Base-by-base conservation (phyloP, 2,329 filamentous ascomycete species). In the Hypoxylon sp. region DNA sequence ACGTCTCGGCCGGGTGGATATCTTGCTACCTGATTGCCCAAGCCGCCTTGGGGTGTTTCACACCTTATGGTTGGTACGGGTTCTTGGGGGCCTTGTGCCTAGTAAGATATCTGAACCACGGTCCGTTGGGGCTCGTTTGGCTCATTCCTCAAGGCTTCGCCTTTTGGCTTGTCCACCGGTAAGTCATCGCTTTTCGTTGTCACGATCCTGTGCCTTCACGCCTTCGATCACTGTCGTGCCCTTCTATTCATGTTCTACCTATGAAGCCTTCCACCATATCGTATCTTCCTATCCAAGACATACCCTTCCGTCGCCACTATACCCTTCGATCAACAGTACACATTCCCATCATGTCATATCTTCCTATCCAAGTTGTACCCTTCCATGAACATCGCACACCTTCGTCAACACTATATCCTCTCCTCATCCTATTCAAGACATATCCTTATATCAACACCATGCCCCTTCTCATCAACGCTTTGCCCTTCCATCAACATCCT, bases 21-120 rank as follows among this genome's bases (percentile, higher is more conserved):
- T 12, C 32, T 9, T 9, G 14, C 4, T 63, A 26, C 33, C 48
- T 64, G 55, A 51, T 57, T 1, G 9, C 22, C 14, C 63, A 66
- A 40, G 22, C 36, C 40, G 7, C 40, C 63, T 33, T 60, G 6
- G 48, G 45, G 46, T 6, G 24, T 8, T 57, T 40, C 22, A 63
- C 61, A 26, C 16, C 54, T 14, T 56, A 36, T 16, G 62, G 65
- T 51, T 65, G 61, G 65, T 46, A 16, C 30, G 62, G 18, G 14
- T 53, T 50, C n/a, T 64, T 57, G 56, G 51, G 6, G 12, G 48
- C 42, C 1, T 5, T 30, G 2, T 30, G 8, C 26, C 18, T 40
- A 0, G 3, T 54, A 14, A n/a, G 28, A 20, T 20, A 40, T 24
- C 22, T 30, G 5, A 46, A 45, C 58, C 30, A 60, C 14, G 58